Base-by-base conservation (phyloP, 2,329 filamentous ascomycete species). In the Xylaria sp. region DNA sequence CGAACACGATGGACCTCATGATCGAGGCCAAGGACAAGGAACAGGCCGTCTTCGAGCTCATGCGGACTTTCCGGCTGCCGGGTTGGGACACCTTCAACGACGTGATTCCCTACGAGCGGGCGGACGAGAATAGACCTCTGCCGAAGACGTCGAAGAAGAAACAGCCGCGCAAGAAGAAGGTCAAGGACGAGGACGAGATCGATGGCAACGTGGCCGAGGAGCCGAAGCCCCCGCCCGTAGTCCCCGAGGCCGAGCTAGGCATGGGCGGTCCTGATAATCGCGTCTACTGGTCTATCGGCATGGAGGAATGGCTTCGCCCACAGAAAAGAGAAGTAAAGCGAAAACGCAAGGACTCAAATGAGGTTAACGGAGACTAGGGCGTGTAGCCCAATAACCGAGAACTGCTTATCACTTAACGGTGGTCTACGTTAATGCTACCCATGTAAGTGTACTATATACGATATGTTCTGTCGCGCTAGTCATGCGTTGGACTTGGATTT, bases 21-120 rank as follows among this genome's bases (percentile, higher is more conserved):
- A 97, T 98, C 68, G 95, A 98, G 81, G 95, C 95, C 56, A 98
- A 98, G 78, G 95, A 97, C 77, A 98, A 98, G 80, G 95, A 98
- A 78, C 95, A 98, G 79, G 94, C 95, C 0, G 93, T 97, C 0
- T 97, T 98, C 74, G 93, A 97, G 71, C 85, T 98, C 20, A 97
- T 97, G 94, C 87, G 91, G 25, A 94, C 85, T 0, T 97, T 94
- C 78, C 94, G 91, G 74, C 84, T 98, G 0, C 93, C 94, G 0
- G 94, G 94, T 0, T 92, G 90, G 80, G 85, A 96, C 23, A 86
- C 81, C 0, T 89, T 97, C 76, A 91, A 91, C 72, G 89, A 97
- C 63, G 83, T 98, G 1, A 83, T 95, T 2, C 94, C 94, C 0
- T 87, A 94, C 76, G 88, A 90, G 65, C 86, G 94, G 0, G 84